Percentiles rank a stretch among this genome's conserved stretches.
Evolutionary conservation across 2,329 filamentous ascomycete genomes (phyloP).

Genomic region (Penicillium verrucosum): DNA sequence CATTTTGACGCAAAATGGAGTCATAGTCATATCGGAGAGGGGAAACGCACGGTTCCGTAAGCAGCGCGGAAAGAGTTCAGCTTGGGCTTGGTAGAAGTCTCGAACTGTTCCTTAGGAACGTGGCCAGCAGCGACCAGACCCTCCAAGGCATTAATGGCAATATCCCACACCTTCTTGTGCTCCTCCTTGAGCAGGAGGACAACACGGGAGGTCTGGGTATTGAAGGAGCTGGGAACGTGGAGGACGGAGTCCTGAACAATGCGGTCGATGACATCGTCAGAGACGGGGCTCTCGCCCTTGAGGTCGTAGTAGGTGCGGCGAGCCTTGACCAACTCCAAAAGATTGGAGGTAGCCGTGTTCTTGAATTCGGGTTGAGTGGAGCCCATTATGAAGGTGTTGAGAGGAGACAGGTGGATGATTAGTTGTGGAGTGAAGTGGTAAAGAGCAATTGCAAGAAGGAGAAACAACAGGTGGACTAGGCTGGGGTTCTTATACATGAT

Average conservation of each 20-base stretch:
- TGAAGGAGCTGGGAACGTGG: constrained; percentile 76
- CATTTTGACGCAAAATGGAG: background rate
- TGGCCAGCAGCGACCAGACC: constrained; percentile 29
- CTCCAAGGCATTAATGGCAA: constrained; percentile 63
- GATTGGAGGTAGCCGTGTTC: constrained; percentile 31
- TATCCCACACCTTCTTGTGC: constrained; percentile 84
- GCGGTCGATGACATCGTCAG: constrained; percentile 31
- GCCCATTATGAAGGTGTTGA: constrained; percentile 38
- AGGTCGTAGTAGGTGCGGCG: constrained; percentile 34
- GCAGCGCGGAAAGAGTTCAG: constrained; percentile 62
- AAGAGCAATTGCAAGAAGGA: background rate
- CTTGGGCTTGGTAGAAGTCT: constrained; percentile 45
- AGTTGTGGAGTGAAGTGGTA: background rate
- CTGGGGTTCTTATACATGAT: constrained; percentile 1
- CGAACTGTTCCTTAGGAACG: constrained; percentile 56
- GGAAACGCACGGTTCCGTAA: constrained; percentile 66
- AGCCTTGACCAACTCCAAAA: constrained; percentile 31
- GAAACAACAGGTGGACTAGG: background rate
- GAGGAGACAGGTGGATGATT: background rate
- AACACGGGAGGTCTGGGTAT: constrained; percentile 75
- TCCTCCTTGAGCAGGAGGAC: constrained; percentile 76
- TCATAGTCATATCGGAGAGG: background rate
- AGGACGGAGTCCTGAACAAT: constrained; percentile 51
- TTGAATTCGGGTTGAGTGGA: constrained; percentile 33
- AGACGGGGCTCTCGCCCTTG: constrained; percentile 33